phyloP scores from a whole-genome alignment of 2,329 filamentous ascomycete species.

The Thyridium curvatum region DNA sequence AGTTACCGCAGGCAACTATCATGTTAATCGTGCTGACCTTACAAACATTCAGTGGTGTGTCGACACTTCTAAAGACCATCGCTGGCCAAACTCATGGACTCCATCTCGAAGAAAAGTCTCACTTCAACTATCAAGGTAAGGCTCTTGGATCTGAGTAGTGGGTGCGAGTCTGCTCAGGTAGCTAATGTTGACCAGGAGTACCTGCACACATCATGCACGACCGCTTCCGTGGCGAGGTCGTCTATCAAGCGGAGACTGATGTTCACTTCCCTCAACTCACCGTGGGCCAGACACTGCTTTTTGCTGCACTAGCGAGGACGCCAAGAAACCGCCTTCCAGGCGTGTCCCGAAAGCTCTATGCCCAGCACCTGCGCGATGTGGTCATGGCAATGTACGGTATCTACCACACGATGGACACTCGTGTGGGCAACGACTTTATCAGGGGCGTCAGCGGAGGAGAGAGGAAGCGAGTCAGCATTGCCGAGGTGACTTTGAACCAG shows the following conservation, averaged over 20 bases:
- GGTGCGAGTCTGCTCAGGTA: too few relatives aligned
- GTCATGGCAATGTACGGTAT: slow-evolving; percentile 66
- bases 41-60: slow-evolving; percentile 2
- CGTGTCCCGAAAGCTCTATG: slow-evolving; percentile 40
- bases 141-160: too few relatives aligned
- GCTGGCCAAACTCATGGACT: slow-evolving; percentile 4
- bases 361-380: slow-evolving; percentile 49
- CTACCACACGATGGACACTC: slow-evolving; percentile 59
- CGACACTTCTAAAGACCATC: slow-evolving; percentile 5
- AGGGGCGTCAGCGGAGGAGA: slow-evolving; percentile 57
- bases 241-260: slow-evolving; percentile 62
- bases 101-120: slow-evolving; percentile 1
- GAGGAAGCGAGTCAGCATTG: slow-evolving; percentile 70
- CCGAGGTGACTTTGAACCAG: slow-evolving; percentile 58
- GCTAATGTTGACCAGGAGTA: too few relatives aligned
- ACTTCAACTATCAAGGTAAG: slow-evolving; percentile 7
- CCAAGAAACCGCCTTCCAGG: slow-evolving; percentile 58
- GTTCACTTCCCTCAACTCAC: slow-evolving; percentile 64
- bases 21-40: neutral
- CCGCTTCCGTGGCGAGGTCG: slow-evolving; percentile 24
- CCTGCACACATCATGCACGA: slow-evolving; percentile 33
- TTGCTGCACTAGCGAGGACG: slow-evolving; percentile 58
- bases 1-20: too few relatives aligned
- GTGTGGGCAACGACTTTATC: slow-evolving; percentile 62
- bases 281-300: slow-evolving; percentile 60